Base-by-base conservation (phyloP, 495 filamentous ascomycete genomes). In the Aspergillus affinis region DNA sequence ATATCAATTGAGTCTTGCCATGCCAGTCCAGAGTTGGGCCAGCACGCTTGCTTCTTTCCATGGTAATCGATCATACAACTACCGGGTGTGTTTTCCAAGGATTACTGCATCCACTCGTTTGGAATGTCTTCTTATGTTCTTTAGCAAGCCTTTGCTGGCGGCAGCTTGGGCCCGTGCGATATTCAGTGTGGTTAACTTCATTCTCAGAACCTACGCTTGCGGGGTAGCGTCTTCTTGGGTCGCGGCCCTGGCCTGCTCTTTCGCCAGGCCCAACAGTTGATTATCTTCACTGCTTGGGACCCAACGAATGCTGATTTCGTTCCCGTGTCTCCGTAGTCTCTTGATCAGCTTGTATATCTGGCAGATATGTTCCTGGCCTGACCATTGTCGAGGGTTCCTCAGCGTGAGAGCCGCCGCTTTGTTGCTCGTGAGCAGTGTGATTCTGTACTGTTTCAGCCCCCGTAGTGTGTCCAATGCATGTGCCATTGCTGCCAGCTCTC, bases 61-160 rank as follows among this genome's bases (percentile, higher is more conserved):
- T 41, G 65, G 64, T 61, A 72, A 60, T 56, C 46, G 64, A 63
- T 73, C 58, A 47, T 75, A 75, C 27, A 72, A 62, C 29, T 64
- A 54, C 51, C 58, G 57, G 13, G 70, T 73, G 61, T 72, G 60
- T 55, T 66, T 70, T 15, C 67, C 70, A 58, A 61, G 70, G 18
- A 72, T 69, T 56, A 58, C 66, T 45, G 57, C 52, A 63, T 72
- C 70, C 30, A 75, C 55, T 55, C 58, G 55, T 64, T 65, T 70
- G 10, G 58, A 62, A 47, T 69, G 60, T 58, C 62, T 71, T 30
- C 68, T 64, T 13, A 70, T 51, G 12, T 60, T 56, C 44, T 63
- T 58, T 48, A 50, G 66, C 23, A 61, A 54, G 20, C 29, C 49
- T 20, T 59, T 59, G 10, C 27, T 51, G 50, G 62, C 0, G 54